Evolutionary conservation across 1,284 basidiomycete species (phyloP).

Genomic region (Tilletia caries): DNA sequence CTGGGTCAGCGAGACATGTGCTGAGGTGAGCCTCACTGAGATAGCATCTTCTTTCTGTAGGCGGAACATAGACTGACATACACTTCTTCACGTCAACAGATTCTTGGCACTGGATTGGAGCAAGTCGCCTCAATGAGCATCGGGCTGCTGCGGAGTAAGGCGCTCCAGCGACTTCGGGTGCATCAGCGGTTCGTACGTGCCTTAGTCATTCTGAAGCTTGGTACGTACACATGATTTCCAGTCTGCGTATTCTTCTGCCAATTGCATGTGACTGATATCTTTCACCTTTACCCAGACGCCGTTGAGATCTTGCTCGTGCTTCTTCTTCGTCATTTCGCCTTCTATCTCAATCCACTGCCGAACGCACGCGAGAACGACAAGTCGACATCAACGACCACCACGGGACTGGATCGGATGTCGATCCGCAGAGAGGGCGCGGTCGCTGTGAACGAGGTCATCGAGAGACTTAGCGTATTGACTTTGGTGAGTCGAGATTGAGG

Average conservation of each 20-base stretch:
- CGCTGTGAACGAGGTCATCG: constrained; percentile 17
- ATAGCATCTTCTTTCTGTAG: too few species aligned
- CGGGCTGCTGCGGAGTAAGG: constrained; percentile 25
- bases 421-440: constrained; percentile 35
- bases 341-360: constrained; percentile 55
- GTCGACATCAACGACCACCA: constrained; percentile 18
- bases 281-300: constrained; percentile 60
- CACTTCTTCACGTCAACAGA: neutral
- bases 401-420: constrained; percentile 25
- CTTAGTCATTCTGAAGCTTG: constrained; percentile 59
- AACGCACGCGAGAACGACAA: constrained; percentile 8
- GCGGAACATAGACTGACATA: neutral
- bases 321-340: constrained; percentile 76
- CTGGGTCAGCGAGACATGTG: constrained; percentile 66
- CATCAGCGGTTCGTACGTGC: constrained; percentile 59
- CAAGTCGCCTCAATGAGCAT: constrained; percentile 23
- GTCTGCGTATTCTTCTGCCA: constrained; percentile 16
- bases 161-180: constrained; percentile 65
- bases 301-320: constrained; percentile 79
- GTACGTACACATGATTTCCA: constrained; percentile 56
- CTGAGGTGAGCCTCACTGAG: constrained; percentile 57
- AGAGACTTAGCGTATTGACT: constrained; percentile 15
- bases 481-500: constrained; percentile 13
- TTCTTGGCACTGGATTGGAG: constrained; percentile 33
- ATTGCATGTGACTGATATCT: constrained; percentile 23